Conservation (phyloP, 192 early-diverging fungal species). For the Backusella mclennaniae region DNA sequence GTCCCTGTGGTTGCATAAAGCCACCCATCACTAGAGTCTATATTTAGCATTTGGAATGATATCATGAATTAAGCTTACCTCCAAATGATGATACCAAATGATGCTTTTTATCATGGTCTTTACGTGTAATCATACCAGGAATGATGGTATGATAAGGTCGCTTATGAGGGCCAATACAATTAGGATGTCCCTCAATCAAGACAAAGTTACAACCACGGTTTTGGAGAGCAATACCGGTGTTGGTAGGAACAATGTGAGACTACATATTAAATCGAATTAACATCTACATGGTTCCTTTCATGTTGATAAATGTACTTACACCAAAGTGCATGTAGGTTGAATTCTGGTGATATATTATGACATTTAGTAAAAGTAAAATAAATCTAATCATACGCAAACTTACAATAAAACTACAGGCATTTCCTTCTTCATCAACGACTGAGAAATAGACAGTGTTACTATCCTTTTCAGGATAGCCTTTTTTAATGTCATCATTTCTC, state of each 20-base stretch:
- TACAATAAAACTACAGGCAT: slow-evolving; percentile 79
- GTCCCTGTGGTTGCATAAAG: slow-evolving; percentile 85
- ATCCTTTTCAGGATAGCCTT: slow-evolving; percentile 59
- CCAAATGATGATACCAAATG: slow-evolving; percentile 49
- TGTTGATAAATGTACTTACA: slow-evolving; percentile 35
- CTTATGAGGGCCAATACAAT: slow-evolving; percentile 64
- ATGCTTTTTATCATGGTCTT: slow-evolving; percentile 21
- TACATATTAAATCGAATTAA: slow-evolving; percentile 18
- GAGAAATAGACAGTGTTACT: slow-evolving; percentile 78
- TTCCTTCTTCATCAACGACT: slow-evolving; percentile 72
- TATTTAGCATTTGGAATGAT: background rate
- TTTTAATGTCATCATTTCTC: slow-evolving; percentile 48
- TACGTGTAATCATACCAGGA: slow-evolving; percentile 59
- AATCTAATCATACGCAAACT: slow-evolving; percentile 7
- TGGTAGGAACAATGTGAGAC: slow-evolving; percentile 51
- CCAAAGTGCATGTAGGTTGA: slow-evolving; percentile 56
- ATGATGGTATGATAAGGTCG: slow-evolving; percentile 84
- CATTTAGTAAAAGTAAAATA: background rate
- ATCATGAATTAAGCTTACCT: slow-evolving; percentile 6
- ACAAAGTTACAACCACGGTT: slow-evolving; percentile 68
- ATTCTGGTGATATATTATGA: slow-evolving; percentile 33
- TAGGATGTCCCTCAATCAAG: slow-evolving; percentile 57
- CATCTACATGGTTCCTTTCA: background rate
- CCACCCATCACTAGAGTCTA: slow-evolving; percentile 62
- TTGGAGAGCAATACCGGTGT: slow-evolving; percentile 68